phyloP scores from a whole-genome alignment of 345 rosid species.

The Murraya paniculata region DNA sequence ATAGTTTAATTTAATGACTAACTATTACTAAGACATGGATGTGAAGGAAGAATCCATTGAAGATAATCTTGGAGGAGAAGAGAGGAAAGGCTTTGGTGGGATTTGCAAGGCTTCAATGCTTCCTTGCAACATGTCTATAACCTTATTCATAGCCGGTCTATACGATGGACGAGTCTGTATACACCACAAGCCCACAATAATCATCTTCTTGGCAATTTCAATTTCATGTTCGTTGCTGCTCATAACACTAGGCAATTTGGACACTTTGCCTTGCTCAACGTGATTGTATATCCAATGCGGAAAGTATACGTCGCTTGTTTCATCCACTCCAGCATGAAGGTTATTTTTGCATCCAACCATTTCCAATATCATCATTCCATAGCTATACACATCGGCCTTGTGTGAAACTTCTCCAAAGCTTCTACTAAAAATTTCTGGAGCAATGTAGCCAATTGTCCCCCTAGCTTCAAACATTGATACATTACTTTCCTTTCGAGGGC shows the following conservation, averaged over 20 bases:
- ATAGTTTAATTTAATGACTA: too few relatives aligned
- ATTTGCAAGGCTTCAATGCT: neutral
- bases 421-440: slow-evolving; percentile 20
- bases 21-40: too few relatives aligned
- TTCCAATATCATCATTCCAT: slow-evolving; percentile 26
- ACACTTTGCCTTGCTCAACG: neutral
- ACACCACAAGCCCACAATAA: too few relatives aligned
- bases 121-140: slow-evolving; percentile 16
- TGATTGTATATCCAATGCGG: slow-evolving; percentile 19
- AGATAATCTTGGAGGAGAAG: neutral
- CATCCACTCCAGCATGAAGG: neutral
- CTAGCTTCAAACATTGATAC: slow-evolving; percentile 15
- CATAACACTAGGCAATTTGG: neutral
- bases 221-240: too few relatives aligned
- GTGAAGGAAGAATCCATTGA: too few relatives aligned
- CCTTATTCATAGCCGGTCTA: slow-evolving; percentile 9
- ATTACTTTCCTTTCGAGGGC: slow-evolving; percentile 10
- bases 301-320: slow-evolving; percentile 15
- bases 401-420: slow-evolving; percentile 21
- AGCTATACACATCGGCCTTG: slow-evolving; percentile 31
- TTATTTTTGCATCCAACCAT: slow-evolving; percentile 11
- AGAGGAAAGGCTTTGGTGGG: slow-evolving; percentile 4
- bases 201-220: too few relatives aligned
- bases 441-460: slow-evolving; percentile 16
- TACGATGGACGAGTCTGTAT: too few relatives aligned